Base-by-base conservation (phyloP, 331 rosid species). In the Quercus phellos region DNA sequence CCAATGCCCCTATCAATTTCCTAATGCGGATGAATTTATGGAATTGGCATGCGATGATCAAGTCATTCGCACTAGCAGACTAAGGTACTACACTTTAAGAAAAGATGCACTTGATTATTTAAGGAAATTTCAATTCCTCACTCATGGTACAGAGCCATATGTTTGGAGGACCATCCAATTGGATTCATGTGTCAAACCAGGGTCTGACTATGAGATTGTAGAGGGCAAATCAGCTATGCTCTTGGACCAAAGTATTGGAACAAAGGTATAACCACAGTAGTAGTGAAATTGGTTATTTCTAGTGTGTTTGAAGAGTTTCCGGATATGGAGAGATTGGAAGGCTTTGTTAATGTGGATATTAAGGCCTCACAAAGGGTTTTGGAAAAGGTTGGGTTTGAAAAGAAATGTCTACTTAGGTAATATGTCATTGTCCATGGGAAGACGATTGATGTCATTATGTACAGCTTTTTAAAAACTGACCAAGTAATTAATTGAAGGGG, bases 271-370 rank as follows among this genome's bases (percentile, higher is more conserved):
- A 83, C 32, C 2, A 90, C 90, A 0, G 8, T 14, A 66, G 90
- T 71, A 27, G 90, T 91, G 84, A 90, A 84, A 61, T 51, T 82
- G 77, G 87, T 56, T 30, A 75, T 68, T 13, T 79, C 79, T 75
- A 74, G 22, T n/a, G 82, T 79, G 5, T 90, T 93, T 14, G 67
- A 9, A 7, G 94, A 89, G 22, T 74, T 84, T 51, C 56, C 84
- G 8, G 32, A 82, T n/a, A 53, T 91, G 86, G 96, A 75, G 77
- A 90, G 98, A 61, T 14, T 91, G 55, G 97, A 91, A 72, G 94
- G 94, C 75, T 50, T 88, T 3, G 93, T 88, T 54, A 93, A 91
- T 77, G 91, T 87, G 3, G 75, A 87, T 5, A 94, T 90, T 73
- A 69, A 78, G 70, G 89, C 81, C 1, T 94, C 93, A n/a, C 89